Conservation (phyloP, 2,329 filamentous ascomycete species). For the Aspergillus melleus region DNA sequence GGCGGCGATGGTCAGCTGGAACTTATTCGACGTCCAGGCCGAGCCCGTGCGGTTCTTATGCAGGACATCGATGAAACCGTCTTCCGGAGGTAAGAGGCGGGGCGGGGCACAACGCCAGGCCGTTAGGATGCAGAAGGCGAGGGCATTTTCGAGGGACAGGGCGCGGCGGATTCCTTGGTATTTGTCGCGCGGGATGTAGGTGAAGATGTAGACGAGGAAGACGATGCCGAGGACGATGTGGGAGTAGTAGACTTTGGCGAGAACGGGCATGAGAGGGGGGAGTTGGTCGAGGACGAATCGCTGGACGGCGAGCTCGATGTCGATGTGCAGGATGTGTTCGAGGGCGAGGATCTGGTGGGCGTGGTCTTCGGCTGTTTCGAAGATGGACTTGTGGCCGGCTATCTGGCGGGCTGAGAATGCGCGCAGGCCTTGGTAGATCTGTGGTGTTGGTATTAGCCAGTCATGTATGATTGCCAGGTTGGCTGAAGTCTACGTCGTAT, state of each 20-base stretch:
- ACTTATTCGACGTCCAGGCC: slow-evolving; percentile 48
- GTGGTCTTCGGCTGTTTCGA: slow-evolving; percentile 40
- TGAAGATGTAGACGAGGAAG: slow-evolving; percentile 53
- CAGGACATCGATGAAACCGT: slow-evolving; percentile 50
- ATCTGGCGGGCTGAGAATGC: slow-evolving; percentile 47
- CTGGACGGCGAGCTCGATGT: slow-evolving; percentile 45
- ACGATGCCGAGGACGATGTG: slow-evolving; percentile 49
- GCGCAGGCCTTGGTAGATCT: slow-evolving; percentile 47
- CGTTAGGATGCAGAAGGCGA: slow-evolving; percentile 52
- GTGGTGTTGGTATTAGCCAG: not conserved
- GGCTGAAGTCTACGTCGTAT: not conserved
- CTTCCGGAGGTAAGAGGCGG: slow-evolving; percentile 46
- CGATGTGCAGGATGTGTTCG: slow-evolving; percentile 40
- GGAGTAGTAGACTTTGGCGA: slow-evolving; percentile 49
- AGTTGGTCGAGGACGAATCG: slow-evolving; percentile 38
- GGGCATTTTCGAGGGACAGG: slow-evolving; percentile 49
- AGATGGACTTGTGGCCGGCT: slow-evolving; percentile 39
- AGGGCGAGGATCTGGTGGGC: slow-evolving; percentile 43
- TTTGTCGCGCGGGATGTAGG: slow-evolving; percentile 40
- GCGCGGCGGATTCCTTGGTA: slow-evolving; percentile 49
- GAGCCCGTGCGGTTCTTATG: slow-evolving; percentile 30
- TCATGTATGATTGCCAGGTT: not conserved
- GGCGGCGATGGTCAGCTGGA: slow-evolving; percentile 51
- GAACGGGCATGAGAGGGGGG: slow-evolving; percentile 40
- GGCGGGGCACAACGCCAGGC: slow-evolving; percentile 52